These are phyloP conservation scores for Cryptococcus jaspeensis DNA, from an alignment of 1,284 basidiomycete species.

Conservation along the genomic window DNA sequence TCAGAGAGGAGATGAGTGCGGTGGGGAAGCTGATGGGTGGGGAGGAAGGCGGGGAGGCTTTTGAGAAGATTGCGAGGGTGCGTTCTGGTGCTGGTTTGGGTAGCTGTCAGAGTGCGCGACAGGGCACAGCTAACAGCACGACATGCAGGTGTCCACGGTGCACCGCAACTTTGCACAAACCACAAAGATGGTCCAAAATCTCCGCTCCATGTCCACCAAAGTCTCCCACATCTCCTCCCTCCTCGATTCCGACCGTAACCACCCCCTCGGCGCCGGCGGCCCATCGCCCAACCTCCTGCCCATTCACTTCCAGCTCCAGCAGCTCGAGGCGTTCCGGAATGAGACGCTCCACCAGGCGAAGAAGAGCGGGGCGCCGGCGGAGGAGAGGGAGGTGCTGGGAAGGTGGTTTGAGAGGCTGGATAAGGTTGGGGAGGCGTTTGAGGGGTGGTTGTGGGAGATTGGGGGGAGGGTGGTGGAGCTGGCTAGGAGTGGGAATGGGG, in stretches of 20 bases:
- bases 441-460: constrained; percentile 79
- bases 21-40: constrained; percentile 66
- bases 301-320: constrained; percentile 84
- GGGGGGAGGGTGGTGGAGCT: constrained; percentile 76
- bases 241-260: constrained; percentile 66
- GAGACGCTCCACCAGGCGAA: constrained; percentile 90
- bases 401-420: constrained; percentile 88
- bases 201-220: constrained; percentile 82
- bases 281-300: constrained; percentile 82
- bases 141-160: constrained; percentile 78
- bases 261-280: constrained; percentile 67
- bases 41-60: constrained; percentile 54
- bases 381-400: constrained; percentile 62
- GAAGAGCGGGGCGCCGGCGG: constrained; percentile 55
- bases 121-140: not conserved
- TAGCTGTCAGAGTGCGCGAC: not conserved
- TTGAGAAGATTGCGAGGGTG: constrained; percentile 89
- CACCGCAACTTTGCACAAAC: constrained; percentile 94
- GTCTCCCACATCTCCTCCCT: constrained; percentile 76
- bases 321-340: constrained; percentile 90
- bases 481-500: constrained; percentile 71
- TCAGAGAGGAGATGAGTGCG: constrained; percentile 89
- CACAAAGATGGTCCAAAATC: constrained; percentile 89
- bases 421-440: constrained; percentile 76
- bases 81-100: constrained; percentile 39